Evolutionary conservation across 176 grass and related monocot genomes (phyloP), one percentile per base, ranked within the genome.

Genomic region (Oryza nivara): DNA sequence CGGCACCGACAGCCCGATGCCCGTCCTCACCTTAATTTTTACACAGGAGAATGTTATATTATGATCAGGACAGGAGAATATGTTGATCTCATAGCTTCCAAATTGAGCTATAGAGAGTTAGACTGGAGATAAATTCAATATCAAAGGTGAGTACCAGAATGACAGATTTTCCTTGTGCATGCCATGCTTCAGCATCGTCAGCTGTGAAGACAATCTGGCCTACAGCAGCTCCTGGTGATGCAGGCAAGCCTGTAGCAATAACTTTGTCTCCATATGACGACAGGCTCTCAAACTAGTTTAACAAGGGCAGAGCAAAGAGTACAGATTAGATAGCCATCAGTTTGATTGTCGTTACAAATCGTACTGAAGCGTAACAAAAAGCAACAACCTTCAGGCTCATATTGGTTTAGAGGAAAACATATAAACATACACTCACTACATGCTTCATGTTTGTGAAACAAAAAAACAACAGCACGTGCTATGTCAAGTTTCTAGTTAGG

Each of bases 1-100:
- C 44, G 96, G 96, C 86, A 99, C 96, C 44, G 96, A 99, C 88
- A 96, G 80, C 13, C 96, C 96, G 76, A 99, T 99, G 89, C 91
- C 96, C 72, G 93, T 94, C 88, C 97, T 96, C 77, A 99, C 90
- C 97, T 99, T 86, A 46, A 68, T 48, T 65, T 87, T 87, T 26
- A 32, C 11, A 19, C 11, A 65, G 68, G 72, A 26, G 65, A 63
- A 47, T 67, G 7, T 89, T 45, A 82, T 4, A 61, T 9, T 61
- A 61, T 61, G 58, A 23, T 63, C 13, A 63, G 58, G 96, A 63
- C 96, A 99, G 9, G 58, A 63, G 20, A 63, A 63, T 23, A 63
- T 10, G 28, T 63, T 63, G 20, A 61, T 20, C 56, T 22, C 8
- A 10, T 61, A 22, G 20, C 20, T 61, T 61, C 56, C 56, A 22